Evolutionary conservation across 164 flowering plant genomes (phyloP).

Genomic region (Warburgia ugandensis): DNA sequence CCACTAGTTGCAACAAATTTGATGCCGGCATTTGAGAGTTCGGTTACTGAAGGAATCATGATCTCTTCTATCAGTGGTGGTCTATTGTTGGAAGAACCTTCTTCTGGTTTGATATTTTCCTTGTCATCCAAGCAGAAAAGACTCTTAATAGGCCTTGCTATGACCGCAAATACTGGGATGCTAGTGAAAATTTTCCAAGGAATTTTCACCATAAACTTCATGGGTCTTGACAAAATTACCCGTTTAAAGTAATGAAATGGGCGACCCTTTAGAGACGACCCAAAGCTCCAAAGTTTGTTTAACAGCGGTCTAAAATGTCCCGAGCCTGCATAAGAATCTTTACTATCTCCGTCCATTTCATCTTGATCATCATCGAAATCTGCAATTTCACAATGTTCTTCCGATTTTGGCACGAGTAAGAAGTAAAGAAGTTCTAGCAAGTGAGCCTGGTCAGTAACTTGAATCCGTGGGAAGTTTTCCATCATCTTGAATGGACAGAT

Average conservation of each 20-base stretch:
- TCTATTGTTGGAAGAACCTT: conserved; percentile 45
- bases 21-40: conserved; percentile 9
- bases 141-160: conserved; percentile 5
- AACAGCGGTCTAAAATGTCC: not conserved
- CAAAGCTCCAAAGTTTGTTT: not conserved
- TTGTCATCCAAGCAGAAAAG: not conserved
- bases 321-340: not conserved
- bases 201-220: conserved; percentile 3
- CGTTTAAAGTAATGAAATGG: not conserved
- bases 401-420: conserved; percentile 12
- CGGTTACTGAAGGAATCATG: conserved; percentile 11
- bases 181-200: conserved; percentile 4
- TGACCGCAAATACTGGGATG: conserved; percentile 2
- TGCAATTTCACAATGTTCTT: not conserved
- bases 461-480: not conserved
- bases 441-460: conserved; percentile 13
- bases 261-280: not conserved
- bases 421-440: conserved; percentile 30
- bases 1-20: conserved; percentile 4
- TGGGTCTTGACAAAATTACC: conserved; percentile 5
- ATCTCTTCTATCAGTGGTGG: conserved; percentile 14
- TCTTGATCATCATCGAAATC: not conserved
- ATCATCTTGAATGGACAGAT: conserved; percentile 28
- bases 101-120: conserved; percentile 34
- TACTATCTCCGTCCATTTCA: not conserved